phyloP scores from a whole-genome alignment of 495 filamentous ascomycete species.

The Penicillium subrubescens region DNA sequence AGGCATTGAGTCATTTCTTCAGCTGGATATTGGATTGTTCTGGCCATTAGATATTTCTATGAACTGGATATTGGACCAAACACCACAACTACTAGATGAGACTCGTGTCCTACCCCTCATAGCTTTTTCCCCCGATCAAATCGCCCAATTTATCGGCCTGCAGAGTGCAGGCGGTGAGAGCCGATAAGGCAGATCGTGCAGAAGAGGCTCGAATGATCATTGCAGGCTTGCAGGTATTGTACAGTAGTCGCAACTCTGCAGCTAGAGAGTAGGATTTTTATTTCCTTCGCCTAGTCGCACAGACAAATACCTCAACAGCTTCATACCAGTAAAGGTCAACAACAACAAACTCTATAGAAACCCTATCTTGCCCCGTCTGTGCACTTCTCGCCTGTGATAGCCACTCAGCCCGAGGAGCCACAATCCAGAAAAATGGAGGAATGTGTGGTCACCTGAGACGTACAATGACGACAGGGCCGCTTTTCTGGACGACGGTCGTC shows the following conservation, averaged over 20 bases:
- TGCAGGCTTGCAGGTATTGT: neutral
- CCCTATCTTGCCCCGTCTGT: neutral
- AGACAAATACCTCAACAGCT: neutral
- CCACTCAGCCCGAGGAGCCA: neutral
- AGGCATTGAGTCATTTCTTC: neutral
- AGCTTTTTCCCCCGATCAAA: neutral
- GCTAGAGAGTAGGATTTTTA: no score
- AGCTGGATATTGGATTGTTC: neutral
- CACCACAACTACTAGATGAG: neutral
- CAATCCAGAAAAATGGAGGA: slow-evolving; percentile 2
- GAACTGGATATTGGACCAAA: neutral
- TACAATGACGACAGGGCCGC: slow-evolving; percentile 20
- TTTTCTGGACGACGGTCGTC: slow-evolving; percentile 2
- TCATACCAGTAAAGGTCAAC: neutral
- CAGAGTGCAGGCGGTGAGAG: slow-evolving; percentile 19
- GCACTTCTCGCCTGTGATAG: neutral
- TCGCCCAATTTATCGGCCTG: slow-evolving; percentile 3
- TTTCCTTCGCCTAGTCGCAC: neutral
- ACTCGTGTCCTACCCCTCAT: neutral
- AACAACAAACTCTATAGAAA: neutral
- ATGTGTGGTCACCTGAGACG: slow-evolving; percentile 12
- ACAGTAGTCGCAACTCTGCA: no score
- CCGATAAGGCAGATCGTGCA: slow-evolving; percentile 12
- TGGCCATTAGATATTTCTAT: neutral
- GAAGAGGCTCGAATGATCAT: neutral